Percentiles rank a stretch among this genome's conserved stretches.
Conservation (phyloP, 78 protist genomes). For the Planoprotostelium fungivorum region DNA sequence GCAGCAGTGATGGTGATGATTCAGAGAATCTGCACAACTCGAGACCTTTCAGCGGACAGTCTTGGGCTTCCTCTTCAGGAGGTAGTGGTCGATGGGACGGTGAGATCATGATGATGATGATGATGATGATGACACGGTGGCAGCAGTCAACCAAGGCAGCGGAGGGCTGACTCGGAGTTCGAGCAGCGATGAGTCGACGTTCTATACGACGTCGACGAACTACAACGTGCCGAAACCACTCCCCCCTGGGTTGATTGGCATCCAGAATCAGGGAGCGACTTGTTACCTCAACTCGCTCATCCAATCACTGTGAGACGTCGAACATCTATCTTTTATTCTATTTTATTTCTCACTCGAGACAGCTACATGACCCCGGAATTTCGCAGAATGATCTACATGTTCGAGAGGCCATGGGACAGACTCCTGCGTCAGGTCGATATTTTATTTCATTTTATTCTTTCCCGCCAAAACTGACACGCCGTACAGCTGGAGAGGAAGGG, state of each 20-base stretch:
- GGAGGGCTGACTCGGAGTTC: too few species aligned
- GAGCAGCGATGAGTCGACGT: too few species aligned
- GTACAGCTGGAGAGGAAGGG: not conserved
- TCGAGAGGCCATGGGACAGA: not conserved
- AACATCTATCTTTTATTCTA: not conserved
- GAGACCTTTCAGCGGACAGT: too few species aligned
- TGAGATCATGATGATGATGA: too few species aligned
- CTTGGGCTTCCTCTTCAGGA: too few species aligned
- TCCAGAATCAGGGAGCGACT: constrained; percentile 85
- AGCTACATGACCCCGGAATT: not conserved
- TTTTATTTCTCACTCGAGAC: not conserved
- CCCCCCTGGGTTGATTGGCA: constrained; percentile 72
- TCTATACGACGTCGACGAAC: too few species aligned
- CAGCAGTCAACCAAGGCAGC: too few species aligned
- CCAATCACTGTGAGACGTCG: constrained; percentile 65
- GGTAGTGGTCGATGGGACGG: too few species aligned
- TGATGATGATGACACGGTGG: too few species aligned
- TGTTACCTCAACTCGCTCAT: constrained; percentile 84
- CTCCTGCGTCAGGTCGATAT: not conserved
- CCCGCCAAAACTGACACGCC: not conserved
- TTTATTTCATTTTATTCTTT: not conserved
- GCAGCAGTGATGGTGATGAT: too few species aligned
- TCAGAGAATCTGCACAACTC: too few species aligned
- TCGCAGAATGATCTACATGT: not conserved
- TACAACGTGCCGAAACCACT: too few species aligned